These are phyloP conservation scores for Talaromyces rugulosus DNA, from an alignment of 2,329 filamentous ascomycete genomes.

Conservation along the genomic window DNA sequence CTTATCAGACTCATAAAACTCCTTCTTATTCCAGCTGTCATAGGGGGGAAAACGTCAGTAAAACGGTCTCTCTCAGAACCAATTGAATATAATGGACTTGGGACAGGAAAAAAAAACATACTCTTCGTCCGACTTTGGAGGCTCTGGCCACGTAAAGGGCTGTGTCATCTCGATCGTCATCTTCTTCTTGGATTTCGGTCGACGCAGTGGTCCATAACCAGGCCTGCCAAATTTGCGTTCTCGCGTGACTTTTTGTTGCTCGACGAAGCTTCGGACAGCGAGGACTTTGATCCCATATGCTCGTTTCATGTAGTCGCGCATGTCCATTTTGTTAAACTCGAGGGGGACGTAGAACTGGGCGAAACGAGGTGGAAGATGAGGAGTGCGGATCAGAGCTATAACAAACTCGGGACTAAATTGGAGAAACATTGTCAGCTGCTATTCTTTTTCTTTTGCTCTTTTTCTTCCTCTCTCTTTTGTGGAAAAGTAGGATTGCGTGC, in stretches of 20 bases:
- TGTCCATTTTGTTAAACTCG: slow-evolving; percentile 90
- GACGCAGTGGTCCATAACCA: slow-evolving; percentile 57
- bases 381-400: slow-evolving; percentile 71
- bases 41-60: slow-evolving; percentile 12
- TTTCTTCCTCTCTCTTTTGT: neutral
- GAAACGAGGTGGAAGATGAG: slow-evolving; percentile 69
- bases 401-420: slow-evolving; percentile 69
- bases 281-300: slow-evolving; percentile 72
- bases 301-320: slow-evolving; percentile 90
- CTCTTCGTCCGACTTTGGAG: slow-evolving; percentile 57
- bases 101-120: slow-evolving; percentile 40
- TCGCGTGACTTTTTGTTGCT: slow-evolving; percentile 60
- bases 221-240: slow-evolving; percentile 30
- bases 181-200: slow-evolving; percentile 73
- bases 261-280: slow-evolving; percentile 74
- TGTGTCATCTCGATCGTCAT: slow-evolving; percentile 89
- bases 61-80: neutral
- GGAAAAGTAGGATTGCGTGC: neutral
- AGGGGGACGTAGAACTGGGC: slow-evolving; percentile 89
- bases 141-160: slow-evolving; percentile 83
- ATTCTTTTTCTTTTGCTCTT: neutral
- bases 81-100: neutral
- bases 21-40: slow-evolving; percentile 58
- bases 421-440: neutral
- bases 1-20: slow-evolving; percentile 51